Conservation (phyloP, 1,139 yeast genomes). For the Tardiomyces digboiensis region DNA sequence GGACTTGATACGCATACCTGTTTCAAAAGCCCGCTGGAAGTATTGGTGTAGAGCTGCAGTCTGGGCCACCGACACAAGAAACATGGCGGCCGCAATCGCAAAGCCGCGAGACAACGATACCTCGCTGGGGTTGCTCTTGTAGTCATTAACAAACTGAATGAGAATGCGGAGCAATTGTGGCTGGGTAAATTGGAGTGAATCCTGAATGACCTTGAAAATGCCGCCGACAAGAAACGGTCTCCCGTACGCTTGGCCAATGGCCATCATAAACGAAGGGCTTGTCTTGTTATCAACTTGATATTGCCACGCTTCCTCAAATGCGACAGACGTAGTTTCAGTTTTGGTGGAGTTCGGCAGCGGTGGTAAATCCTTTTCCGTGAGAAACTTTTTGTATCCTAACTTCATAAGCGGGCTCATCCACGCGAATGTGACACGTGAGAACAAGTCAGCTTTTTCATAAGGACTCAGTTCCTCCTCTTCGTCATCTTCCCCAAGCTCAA, state of each 20-base stretch:
- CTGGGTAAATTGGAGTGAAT: conserved; percentile 73
- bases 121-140: conserved; percentile 32
- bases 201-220: conserved; percentile 69
- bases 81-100: conserved; percentile 78
- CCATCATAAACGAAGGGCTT: conserved; percentile 56
- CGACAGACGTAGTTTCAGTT: conserved; percentile 28
- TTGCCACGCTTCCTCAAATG: conserved; percentile 56
- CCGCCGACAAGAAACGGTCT: conserved; percentile 61
- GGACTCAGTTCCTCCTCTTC: conserved; percentile 43
- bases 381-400: conserved; percentile 64
- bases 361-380: conserved; percentile 75
- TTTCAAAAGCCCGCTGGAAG: conserved; percentile 78
- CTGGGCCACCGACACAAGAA: conserved; percentile 70
- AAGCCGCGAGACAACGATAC: conserved; percentile 72
- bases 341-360: conserved; percentile 62
- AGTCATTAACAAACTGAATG: conserved; percentile 77
- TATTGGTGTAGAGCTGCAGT: conserved; percentile 88
- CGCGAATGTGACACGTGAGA: conserved; percentile 67
- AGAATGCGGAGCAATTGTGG: conserved; percentile 75
- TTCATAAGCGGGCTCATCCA: conserved; percentile 95
- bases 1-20: conserved; percentile 85
- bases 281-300: conserved; percentile 31
- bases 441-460: conserved; percentile 72
- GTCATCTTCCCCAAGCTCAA: conserved; percentile 32
- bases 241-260: conserved; percentile 65